Percentiles rank a stretch among this genome's conserved stretches.
Conservation (phyloP, 1,284 basidiomycete species). For the Moesziomyces globuligerus region DNA sequence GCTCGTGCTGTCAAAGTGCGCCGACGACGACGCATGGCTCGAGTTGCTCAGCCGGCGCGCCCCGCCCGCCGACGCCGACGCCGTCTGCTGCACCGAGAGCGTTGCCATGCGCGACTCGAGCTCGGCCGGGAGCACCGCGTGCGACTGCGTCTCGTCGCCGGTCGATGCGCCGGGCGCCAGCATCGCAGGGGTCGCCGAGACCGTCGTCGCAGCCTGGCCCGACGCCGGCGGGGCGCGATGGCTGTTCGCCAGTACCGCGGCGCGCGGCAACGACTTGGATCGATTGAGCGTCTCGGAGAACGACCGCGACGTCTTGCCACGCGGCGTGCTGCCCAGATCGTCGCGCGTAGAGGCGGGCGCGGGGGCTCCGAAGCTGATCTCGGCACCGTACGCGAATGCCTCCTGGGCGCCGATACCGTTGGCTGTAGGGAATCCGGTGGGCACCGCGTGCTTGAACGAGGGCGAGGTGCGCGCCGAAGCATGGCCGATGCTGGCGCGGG, state of each 20-base stretch:
- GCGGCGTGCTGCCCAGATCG: constrained; percentile 31
- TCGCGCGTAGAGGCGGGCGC: constrained; percentile 29
- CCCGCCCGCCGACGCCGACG: background rate
- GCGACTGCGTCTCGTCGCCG: too few relatives aligned
- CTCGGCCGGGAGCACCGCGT: constrained; percentile 12
- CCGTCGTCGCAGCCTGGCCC: background rate
- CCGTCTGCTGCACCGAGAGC: constrained; percentile 29
- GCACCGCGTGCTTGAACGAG: constrained; percentile 47
- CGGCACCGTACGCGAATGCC: constrained; percentile 55
- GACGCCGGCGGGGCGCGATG: constrained; percentile 3
- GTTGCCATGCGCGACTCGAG: constrained; percentile 32
- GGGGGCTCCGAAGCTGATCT: constrained; percentile 54
- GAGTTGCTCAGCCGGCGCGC: constrained; percentile 30
- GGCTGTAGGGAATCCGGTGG: constrained; percentile 16
- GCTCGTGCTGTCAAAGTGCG: constrained; percentile 37
- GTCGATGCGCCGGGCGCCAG: too few relatives aligned
- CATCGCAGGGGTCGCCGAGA: too few relatives aligned
- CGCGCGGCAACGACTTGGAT: constrained; percentile 51
- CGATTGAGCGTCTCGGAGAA: constrained; percentile 55
- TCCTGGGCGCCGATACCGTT: constrained; percentile 36
- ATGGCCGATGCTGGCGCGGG: constrained; percentile 39
- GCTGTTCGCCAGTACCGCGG: constrained; percentile 21
- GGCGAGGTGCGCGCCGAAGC: constrained; percentile 53
- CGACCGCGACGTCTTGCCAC: constrained; percentile 47
- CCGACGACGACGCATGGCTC: constrained; percentile 36